Conservation (phyloP, 306 rosid genomes). For the Vigna hirtella region DNA sequence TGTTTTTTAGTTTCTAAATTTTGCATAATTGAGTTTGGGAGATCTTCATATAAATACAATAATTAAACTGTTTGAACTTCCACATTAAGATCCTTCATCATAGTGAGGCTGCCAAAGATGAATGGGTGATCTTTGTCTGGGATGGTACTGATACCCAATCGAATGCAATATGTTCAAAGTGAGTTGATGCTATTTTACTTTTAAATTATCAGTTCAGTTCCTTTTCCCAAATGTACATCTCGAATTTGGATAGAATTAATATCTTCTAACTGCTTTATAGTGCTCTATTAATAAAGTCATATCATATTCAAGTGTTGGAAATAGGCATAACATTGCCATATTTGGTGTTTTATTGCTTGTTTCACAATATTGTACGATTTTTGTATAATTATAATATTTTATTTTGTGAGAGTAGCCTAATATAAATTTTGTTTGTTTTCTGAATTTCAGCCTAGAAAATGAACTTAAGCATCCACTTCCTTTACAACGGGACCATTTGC, state of each 20-base stretch:
- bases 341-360: background rate
- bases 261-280: conserved; percentile 12
- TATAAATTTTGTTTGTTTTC: conserved; percentile 9
- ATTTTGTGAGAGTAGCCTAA: background rate
- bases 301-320: background rate
- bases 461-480: conserved; percentile 59
- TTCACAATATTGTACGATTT: background rate
- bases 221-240: background rate
- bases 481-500: conserved; percentile 49
- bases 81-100: conserved; percentile 61
- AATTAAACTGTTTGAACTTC: background rate
- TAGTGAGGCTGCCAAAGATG: conserved; percentile 48
- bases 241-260: conserved; percentile 21
- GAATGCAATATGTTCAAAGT: conserved; percentile 53
- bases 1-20: conserved; percentile 15
- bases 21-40: conserved; percentile 1
- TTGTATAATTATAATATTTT: conserved; percentile 17
- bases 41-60: background rate
- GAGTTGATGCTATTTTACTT: conserved; percentile 42
- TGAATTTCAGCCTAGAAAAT: conserved; percentile 63
- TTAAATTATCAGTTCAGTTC: conserved; percentile 16
- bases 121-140: conserved; percentile 68
- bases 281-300: conserved; percentile 20
- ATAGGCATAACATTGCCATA: conserved; percentile 11
- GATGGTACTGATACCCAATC: conserved; percentile 84